A percentile compares a stretch with the other conserved stretches of the same genome.
phyloP scores from a whole-genome alignment of 108 stramenopile species.

The Discostella pseudostelligera region DNA sequence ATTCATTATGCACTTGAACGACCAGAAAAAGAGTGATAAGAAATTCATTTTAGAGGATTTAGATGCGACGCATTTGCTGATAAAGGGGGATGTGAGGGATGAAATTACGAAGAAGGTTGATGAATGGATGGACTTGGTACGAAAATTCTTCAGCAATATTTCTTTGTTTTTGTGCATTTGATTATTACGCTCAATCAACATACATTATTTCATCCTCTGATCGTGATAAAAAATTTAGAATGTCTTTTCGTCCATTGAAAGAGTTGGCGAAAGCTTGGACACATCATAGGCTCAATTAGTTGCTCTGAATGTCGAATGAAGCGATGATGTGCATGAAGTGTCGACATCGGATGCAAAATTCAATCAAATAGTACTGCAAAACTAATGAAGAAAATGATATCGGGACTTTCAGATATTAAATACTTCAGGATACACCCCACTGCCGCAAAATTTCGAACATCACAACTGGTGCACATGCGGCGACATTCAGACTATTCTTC shows the following conservation, averaged over 20 bases:
- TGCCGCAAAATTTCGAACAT: slow-evolving; percentile 82
- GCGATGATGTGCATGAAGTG: background rate
- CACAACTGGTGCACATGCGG: slow-evolving; percentile 84
- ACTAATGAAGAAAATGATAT: too few relatives aligned
- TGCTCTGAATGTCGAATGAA: background rate
- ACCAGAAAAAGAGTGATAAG: slow-evolving; percentile 69
- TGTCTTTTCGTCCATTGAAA: slow-evolving; percentile 41
- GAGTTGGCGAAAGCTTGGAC: slow-evolving; percentile 51
- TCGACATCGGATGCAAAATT: too few relatives aligned
- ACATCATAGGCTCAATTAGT: slow-evolving; percentile 21
- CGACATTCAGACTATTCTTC: slow-evolving; percentile 89
- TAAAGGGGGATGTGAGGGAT: slow-evolving; percentile 62
- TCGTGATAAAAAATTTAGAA: slow-evolving; percentile 34
- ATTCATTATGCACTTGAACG: slow-evolving; percentile 71
- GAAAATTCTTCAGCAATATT: background rate
- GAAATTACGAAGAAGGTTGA: slow-evolving; percentile 80
- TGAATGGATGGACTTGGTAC: slow-evolving; percentile 68
- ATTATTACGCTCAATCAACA: background rate
- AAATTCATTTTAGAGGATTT: slow-evolving; percentile 84
- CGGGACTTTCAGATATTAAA: background rate
- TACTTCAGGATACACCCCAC: slow-evolving; percentile 43
- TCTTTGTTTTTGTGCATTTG: background rate
- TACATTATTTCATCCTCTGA: slow-evolving; percentile 1
- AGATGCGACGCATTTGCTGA: slow-evolving; percentile 77
- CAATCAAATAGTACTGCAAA: too few relatives aligned